Base-by-base conservation (phyloP, 345 rosid genomes). In the Populus pruinosa region DNA sequence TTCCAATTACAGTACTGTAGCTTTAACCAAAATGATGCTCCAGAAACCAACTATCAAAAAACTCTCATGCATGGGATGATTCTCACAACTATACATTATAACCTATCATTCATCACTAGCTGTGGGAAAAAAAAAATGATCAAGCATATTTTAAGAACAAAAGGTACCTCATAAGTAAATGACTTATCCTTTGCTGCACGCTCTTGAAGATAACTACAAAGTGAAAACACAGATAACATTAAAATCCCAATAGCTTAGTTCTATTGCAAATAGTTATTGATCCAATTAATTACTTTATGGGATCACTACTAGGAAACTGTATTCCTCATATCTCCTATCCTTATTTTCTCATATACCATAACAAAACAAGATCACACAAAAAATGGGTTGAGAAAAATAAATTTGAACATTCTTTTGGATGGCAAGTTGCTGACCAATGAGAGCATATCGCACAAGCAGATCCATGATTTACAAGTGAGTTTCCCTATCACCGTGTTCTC, bases 81-180 rank as follows among this genome's bases (percentile, higher is more conserved):
- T 56, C 63, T 56, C 63, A 56, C 27, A 56, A 1, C 29, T 56
- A 23, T 56, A 56, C 1, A 23, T 56, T 56, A n/a, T 9, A 35
- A 5, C 27, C 71, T 38, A 67, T 56, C 77, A 72, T 36, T 63
- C 35, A 39, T 50, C 55, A 67, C 29, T 35, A 20, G 29, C 31
- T 11, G 13, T 2, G 17, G 31, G 77, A 31, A 13, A 69, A 68
- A 14, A 71, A 36, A 53, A 8, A 29, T 29, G 25, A 69, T 49
- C 72, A 71, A 73, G 41, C 38, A 33, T 67, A 81, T 20, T 56
- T 36, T n/a, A 73, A 55, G 49, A 66, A 82, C 35, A 72, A 76
- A 79, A 44, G 56, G 12, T 80, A 94, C 99, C 99, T 96, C 99
- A 61, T 87, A 96, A 77, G 98, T 85, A 90, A 96, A 94, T 70